phyloP scores from a whole-genome alignment of 768 basidiomycete genomes.

The Chalciporus chontae region DNA sequence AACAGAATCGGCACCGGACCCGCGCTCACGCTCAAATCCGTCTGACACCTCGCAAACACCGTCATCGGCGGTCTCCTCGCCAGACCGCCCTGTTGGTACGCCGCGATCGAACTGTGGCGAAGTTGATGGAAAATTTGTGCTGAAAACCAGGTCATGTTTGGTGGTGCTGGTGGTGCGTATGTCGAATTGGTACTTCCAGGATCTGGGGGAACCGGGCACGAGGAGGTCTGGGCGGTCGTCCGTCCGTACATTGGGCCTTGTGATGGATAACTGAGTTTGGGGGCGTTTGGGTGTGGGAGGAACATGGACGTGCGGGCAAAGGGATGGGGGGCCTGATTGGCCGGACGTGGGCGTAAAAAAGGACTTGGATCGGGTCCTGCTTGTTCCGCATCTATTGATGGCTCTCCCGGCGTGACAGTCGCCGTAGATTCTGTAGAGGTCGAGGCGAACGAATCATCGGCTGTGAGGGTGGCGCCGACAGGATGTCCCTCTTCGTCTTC shows the following conservation, averaged over 20 bases:
- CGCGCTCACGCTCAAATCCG: constrained; percentile 45
- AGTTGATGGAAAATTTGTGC: constrained; percentile 25
- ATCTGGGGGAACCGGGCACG: constrained; percentile 5
- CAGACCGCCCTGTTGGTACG: constrained; percentile 18
- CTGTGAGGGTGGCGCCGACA: constrained; percentile 4
- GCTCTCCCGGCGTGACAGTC: constrained; percentile 10
- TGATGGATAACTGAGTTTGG: constrained; percentile 32
- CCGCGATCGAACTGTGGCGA: constrained; percentile 13
- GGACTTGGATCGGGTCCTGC: constrained; percentile 12
- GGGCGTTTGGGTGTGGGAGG: constrained; percentile 54
- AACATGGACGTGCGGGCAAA: constrained; percentile 42
- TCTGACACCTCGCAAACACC: constrained; percentile 55
- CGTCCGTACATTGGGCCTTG: constrained; percentile 62
- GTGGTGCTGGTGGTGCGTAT: constrained; percentile 7
- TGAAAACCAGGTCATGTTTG: constrained; percentile 30
- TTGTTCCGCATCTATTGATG: neutral
- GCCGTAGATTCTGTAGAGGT: constrained; percentile 10
- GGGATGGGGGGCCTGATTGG: constrained; percentile 18
- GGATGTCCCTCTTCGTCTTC: constrained; percentile 14
- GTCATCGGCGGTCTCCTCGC: constrained; percentile 34
- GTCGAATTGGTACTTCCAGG: constrained; percentile 5
- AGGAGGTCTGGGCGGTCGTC: constrained; percentile 16
- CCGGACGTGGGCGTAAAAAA: constrained; percentile 29
- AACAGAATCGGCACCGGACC: constrained; percentile 65
- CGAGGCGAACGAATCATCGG: constrained; percentile 6